Percentiles rank a stretch among this genome's conserved stretches.
Conservation (phyloP, 768 basidiomycete species). For the Hygrophoropsis aurantiaca region DNA sequence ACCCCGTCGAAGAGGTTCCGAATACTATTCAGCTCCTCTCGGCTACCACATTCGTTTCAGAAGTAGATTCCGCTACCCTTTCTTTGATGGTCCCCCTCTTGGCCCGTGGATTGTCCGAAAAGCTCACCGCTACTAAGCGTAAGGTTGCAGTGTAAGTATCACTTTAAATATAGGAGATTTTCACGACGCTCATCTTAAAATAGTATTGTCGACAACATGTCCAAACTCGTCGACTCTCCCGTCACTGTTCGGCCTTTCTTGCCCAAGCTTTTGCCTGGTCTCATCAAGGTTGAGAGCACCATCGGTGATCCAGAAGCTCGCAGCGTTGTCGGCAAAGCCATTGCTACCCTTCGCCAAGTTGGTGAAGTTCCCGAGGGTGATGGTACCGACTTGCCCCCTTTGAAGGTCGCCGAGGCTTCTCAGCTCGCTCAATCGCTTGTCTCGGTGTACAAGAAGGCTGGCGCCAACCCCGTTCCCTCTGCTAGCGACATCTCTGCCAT, state of each 20-base stretch:
- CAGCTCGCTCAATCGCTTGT: conserved; percentile 66
- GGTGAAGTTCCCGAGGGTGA: conserved; percentile 86
- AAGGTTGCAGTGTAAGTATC: conserved; percentile 91
- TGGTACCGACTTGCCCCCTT: conserved; percentile 87
- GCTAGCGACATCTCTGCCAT: conserved; percentile 56
- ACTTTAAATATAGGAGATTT: conserved; percentile 8
- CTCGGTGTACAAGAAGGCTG: conserved; percentile 84
- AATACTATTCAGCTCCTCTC: conserved; percentile 93
- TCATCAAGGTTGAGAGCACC: conserved; percentile 92
- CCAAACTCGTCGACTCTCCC: conserved; percentile 94
- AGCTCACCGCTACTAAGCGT: conserved; percentile 94
- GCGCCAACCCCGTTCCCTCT: conserved; percentile 54
- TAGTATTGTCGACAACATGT: conserved; percentile 97
- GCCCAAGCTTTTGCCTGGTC: conserved; percentile 90
- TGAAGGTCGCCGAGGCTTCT: conserved; percentile 73
- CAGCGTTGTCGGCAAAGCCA: conserved; percentile 85
- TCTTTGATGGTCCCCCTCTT: conserved; percentile 97
- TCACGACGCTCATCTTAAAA: conserved; percentile 16
- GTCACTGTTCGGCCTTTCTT: conserved; percentile 96
- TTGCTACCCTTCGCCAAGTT: conserved; percentile 93
- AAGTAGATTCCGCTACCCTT: conserved; percentile 95
- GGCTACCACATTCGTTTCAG: conserved; percentile 99
- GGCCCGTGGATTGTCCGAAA: conserved; percentile 90
- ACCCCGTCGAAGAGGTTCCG: conserved; percentile 99
- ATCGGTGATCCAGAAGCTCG: conserved; percentile 99